phyloP scores from a whole-genome alignment of 208 protist genomes.

The Trichomonas gallinae region DNA sequence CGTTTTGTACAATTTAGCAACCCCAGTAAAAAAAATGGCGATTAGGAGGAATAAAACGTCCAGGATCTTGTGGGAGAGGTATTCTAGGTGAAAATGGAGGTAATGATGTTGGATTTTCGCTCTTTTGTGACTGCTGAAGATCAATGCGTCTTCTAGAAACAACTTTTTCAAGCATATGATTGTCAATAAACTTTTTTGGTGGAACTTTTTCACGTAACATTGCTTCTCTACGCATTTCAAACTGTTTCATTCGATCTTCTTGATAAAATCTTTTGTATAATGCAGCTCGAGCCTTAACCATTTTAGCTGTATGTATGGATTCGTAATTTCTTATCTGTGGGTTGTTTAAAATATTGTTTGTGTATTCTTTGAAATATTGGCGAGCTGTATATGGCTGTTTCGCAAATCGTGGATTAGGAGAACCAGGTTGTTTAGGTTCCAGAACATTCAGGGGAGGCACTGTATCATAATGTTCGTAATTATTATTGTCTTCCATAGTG shows the following conservation, averaged over 20 bases:
- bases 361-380: background rate
- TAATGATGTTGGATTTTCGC: background rate
- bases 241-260: background rate
- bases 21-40: background rate
- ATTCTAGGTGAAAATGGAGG: background rate
- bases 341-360: background rate
- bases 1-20: background rate
- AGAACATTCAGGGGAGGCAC: background rate
- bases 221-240: background rate
- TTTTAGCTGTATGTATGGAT: background rate
- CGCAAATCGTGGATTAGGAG: background rate
- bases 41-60: background rate
- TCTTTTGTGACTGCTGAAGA: background rate
- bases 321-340: background rate
- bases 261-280: background rate
- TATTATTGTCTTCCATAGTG: too few species aligned
- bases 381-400: background rate
- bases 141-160: background rate
- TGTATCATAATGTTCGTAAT: too few species aligned
- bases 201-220: background rate
- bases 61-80: background rate
- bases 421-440: background rate
- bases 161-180: background rate
- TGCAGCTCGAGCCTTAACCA: background rate
- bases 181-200: background rate